A percentile compares a stretch with the other conserved stretches of the same genome.
These are phyloP conservation scores for Lentithecium fluviatile DNA, from an alignment of 495 filamentous ascomycete genomes.

Conservation along the genomic window DNA sequence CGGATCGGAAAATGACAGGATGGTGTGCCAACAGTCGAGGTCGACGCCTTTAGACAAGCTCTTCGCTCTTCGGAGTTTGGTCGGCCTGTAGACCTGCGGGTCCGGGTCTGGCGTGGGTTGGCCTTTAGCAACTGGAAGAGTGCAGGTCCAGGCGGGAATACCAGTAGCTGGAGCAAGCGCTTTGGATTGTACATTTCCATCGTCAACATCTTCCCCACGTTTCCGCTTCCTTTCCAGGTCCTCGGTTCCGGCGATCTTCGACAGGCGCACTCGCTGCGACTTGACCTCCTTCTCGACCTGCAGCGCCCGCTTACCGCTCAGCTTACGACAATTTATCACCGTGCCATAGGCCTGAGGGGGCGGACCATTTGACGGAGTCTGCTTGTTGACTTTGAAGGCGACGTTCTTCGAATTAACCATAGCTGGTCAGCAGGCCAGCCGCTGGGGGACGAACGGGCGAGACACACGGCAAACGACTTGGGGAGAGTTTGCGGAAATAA, in stretches of 20 bases:
- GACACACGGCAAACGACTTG: not conserved
- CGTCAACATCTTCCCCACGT: not conserved
- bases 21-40: constrained; percentile 32
- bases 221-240: constrained; percentile 4
- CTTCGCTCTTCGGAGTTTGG: constrained; percentile 25
- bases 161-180: no score
- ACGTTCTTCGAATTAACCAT: constrained; percentile 34
- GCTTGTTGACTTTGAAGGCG: constrained; percentile 30
- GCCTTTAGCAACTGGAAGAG: no score
- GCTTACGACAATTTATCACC: constrained; percentile 31
- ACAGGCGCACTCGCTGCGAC: constrained; percentile 18
- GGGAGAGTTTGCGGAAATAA: not conserved
- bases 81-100: constrained; percentile 14
- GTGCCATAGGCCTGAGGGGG: constrained; percentile 15
- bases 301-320: constrained; percentile 6
- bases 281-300: constrained; percentile 5
- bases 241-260: not conserved
- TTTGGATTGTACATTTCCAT: not conserved
- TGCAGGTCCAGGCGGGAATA: no score
- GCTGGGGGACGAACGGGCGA: constrained; percentile 9
- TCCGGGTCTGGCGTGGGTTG: not conserved
- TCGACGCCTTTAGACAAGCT: constrained; percentile 15
- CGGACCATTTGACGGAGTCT: constrained; percentile 8
- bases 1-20: constrained; percentile 31
- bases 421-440: constrained; percentile 22